A percentile compares a stretch with the other conserved stretches of the same genome.
Conservation (phyloP, 1,139 yeast species). For the Magnusiomyces tetraspermus region DNA sequence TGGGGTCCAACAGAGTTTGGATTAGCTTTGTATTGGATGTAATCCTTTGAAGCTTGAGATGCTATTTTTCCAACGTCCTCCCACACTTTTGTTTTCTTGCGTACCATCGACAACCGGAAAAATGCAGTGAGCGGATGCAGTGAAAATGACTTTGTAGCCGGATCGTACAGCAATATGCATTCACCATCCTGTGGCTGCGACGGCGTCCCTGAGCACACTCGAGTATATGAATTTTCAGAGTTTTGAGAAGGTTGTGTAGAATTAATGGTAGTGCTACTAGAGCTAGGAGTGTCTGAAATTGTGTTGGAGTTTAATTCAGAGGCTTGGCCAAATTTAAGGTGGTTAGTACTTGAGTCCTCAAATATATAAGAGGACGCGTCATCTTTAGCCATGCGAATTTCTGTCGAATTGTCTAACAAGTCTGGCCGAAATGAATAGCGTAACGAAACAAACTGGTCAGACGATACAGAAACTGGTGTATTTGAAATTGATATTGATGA, state of each 20-base stretch:
- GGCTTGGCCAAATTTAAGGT: not conserved
- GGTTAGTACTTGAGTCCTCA: not conserved
- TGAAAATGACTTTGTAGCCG: not conserved
- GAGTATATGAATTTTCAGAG: no score
- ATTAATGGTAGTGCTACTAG: not conserved
- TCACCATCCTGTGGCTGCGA: not conserved
- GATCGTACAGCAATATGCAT: constrained; percentile 2
- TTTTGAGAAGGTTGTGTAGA: not conserved
- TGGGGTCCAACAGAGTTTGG: no score
- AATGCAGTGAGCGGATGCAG: not conserved
- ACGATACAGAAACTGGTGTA: not conserved
- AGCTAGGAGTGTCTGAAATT: not conserved
- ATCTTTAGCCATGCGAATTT: not conserved
- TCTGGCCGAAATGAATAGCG: not conserved
- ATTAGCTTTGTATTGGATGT: not conserved
- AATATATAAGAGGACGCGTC: not conserved
- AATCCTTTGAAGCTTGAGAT: not conserved
- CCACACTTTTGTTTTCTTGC: not conserved
- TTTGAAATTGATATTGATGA: not conserved
- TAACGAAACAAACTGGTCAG: not conserved
- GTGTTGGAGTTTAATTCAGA: not conserved
- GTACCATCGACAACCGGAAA: not conserved
- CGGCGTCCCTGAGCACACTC: not conserved
- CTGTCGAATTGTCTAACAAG: not conserved
- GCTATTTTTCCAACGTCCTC: not conserved